Base-by-base conservation (phyloP, 805 yeast species). In the Metschnikowia noctiluminum region DNA sequence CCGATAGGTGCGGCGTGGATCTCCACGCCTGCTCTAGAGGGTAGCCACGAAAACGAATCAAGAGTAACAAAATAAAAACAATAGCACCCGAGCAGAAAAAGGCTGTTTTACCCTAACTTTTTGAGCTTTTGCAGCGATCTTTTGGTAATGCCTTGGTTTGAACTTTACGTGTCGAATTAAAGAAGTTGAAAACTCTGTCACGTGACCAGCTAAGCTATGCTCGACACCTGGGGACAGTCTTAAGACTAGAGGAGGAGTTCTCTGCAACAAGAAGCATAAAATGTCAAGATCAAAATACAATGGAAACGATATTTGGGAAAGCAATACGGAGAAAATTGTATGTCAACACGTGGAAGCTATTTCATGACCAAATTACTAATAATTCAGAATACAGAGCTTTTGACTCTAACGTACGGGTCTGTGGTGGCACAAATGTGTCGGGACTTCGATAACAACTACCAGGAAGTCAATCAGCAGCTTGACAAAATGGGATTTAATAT, bases 401-500 rank as follows among this genome's bases (percentile, higher is more conserved):
- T 94, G 68, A 89, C 96, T n/a, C 71, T 94, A 50, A 92, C 97
- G 1, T 94, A 94, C 60, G 99, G 99, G 9, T 84, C 96, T 2
- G 81, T 94, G 42, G 98, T 94, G 42, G 81, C 96, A 12, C 97
- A 92, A 61, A 71, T 94, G 45, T 90, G 96, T 63, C 81, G 84
- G 50, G 98, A 94, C 62, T 84, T 79, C 65, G 78, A 84, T 46
- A 77, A 81, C 54, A 87, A 91, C 65, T 91, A 89, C 64, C 63
- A 62, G 7, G 84, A 84, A 59, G 96, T 94, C 49, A 94, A 94
- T 62, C 72, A 74, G 44, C 96, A 92, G 62, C 74, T 94, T 43
- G 96, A 85, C 60, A 80, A 81, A 54, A 92, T 94, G 98, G 99
- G 99, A 0, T 89, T 91, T 66, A 90, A 88, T 63, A 94, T 94